phyloP scores from a whole-genome alignment of 2,329 filamentous ascomycete genomes.

The Incumbomyces delicatus region DNA sequence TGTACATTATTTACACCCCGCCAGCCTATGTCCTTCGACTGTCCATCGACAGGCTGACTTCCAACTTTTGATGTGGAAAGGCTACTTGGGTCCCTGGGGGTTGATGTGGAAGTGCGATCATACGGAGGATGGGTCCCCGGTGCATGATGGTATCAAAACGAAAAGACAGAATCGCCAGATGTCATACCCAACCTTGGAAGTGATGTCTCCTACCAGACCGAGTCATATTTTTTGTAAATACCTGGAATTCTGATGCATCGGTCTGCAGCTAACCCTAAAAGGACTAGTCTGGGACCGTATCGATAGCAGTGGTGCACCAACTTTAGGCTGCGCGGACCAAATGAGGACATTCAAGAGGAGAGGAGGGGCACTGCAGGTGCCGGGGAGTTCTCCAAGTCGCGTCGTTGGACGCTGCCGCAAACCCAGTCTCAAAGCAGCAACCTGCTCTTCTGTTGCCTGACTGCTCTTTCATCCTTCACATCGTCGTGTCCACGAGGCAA shows the following conservation, averaged over 20 bases:
- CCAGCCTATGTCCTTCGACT: too few relatives aligned
- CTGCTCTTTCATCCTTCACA: neutral
- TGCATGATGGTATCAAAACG: too few relatives aligned
- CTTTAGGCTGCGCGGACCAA: conserved; percentile 1
- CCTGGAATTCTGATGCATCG: neutral
- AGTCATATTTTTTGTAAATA: too few relatives aligned
- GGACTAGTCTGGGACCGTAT: neutral
- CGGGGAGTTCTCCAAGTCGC: neutral
- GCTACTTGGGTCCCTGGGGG: too few relatives aligned
- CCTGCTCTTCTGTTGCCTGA: neutral
- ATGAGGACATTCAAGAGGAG: neutral
- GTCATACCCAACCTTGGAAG: too few relatives aligned
- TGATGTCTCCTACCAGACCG: too few relatives aligned
- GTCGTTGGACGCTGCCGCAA: neutral
- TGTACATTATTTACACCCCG: conserved; percentile 1
- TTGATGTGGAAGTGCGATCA: too few relatives aligned
- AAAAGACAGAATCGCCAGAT: too few relatives aligned
- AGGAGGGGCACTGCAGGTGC: neutral
- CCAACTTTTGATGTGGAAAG: neutral
- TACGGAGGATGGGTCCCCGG: too few relatives aligned
- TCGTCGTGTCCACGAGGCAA: neutral
- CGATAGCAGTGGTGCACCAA: neutral
- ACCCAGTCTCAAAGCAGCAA: too few relatives aligned
- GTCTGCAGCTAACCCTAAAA: neutral
- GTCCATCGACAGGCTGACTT: too few relatives aligned